phyloP scores from a whole-genome alignment of 2,329 filamentous ascomycete species.

The Talaromyces piceae region DNA sequence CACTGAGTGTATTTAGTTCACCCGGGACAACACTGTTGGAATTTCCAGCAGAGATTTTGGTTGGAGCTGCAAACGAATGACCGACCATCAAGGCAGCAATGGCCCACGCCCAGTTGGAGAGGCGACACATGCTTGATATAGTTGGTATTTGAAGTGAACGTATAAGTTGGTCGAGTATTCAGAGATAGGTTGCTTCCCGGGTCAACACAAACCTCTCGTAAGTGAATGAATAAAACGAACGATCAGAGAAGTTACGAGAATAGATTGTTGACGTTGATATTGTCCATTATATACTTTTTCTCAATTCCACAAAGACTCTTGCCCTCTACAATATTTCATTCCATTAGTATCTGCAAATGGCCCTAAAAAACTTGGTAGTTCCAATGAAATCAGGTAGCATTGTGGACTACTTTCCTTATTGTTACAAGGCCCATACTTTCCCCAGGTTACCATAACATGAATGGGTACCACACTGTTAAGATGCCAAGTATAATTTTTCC shows the following conservation, averaged over 20 bases:
- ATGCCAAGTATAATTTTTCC: background rate
- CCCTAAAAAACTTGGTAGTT: background rate
- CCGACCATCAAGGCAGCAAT: conserved; percentile 6
- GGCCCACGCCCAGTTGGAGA: conserved; percentile 1
- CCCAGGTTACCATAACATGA: background rate
- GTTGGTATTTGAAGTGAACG: background rate
- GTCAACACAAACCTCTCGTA: too few species aligned
- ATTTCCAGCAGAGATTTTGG: conserved; percentile 5
- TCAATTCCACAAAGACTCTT: too few species aligned
- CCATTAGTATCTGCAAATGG: background rate
- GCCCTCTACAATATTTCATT: too few species aligned
- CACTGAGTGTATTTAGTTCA: conserved; percentile 5
- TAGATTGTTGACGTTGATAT: too few species aligned
- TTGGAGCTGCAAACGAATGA: conserved; percentile 6
- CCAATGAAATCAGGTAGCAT: background rate
- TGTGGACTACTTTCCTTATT: background rate
- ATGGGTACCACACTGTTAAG: background rate
- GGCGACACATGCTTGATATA: conserved; percentile 2
- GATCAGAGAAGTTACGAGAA: too few species aligned
- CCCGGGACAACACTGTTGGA: conserved; percentile 1
- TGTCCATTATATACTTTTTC: too few species aligned
- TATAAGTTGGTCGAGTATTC: too few species aligned
- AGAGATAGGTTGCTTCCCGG: too few species aligned
- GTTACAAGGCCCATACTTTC: background rate
- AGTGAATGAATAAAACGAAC: background rate